Base-by-base conservation (phyloP, 768 basidiomycete genomes). In the Psilocybe cubensis region DNA sequence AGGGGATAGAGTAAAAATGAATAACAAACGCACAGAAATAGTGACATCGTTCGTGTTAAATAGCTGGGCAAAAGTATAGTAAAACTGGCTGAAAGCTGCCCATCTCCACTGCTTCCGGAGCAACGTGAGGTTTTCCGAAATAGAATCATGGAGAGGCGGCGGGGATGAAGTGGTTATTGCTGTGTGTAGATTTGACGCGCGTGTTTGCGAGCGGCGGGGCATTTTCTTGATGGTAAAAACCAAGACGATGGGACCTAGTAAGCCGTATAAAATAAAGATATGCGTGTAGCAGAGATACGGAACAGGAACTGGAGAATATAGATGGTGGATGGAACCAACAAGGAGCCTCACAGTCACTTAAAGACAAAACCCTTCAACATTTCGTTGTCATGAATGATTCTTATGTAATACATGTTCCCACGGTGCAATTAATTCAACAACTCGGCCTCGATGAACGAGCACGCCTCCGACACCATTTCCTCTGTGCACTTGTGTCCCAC, bases 61-160 rank as follows among this genome's bases (percentile, higher is more conserved):
- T 55, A 95, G 79, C 48, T 82, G 81, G 46, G 82, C 79, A 75
- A 96, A 96, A 24, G 89, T 93, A 71, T 82, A 88, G 74, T 92
- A 88, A 81, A 96, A 96, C 70, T 96, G 93, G 72, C 84, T 83
- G 72, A 95, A 90, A 23, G 89, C 89, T 4, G 94, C 94, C 93
- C 93, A 96, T 79, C 91, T 88, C 92, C 92, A 96, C 61, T 93
- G 84, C 56, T 78, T 85, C 54, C 94, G 82, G 50, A 97, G 86
- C 25, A 75, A 67, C 43, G 69, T 59, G 51, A 89, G 70, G 64
- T 84, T 76, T 41, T 77, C 70, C 41, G 68, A 45, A 31, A 58
- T 70, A 51, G 52, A 65, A 57, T 67, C 64, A 56, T 58, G 67
- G 59, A 45, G 70, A 57, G 56, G 63, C 61, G 72, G 60, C 52